Percentiles rank a stretch among this genome's conserved stretches.
Conservation (phyloP, 2,329 filamentous ascomycete genomes). For the Neonectria faginata region DNA sequence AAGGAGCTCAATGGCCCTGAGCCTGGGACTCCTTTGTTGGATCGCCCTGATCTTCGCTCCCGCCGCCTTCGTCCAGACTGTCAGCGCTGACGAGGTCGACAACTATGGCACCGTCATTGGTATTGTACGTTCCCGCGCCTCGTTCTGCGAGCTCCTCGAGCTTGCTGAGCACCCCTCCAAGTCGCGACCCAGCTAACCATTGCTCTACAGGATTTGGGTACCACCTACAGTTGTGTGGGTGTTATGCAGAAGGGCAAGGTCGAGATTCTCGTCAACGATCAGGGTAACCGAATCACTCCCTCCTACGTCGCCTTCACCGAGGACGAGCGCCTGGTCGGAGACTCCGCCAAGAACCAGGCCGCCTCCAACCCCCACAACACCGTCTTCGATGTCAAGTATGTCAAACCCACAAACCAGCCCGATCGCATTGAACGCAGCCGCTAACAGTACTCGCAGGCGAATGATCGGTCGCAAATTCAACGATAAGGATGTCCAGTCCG, state of each 20-base stretch:
- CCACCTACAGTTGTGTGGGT: constrained; percentile 90
- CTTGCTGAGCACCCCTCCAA: constrained; percentile 3
- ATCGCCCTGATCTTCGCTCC: constrained; percentile 90
- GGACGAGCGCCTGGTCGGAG: constrained; percentile 95
- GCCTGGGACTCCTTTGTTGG: constrained; percentile 92
- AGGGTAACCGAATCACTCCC: constrained; percentile 95
- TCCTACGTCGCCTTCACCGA: constrained; percentile 98
- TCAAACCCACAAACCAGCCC: constrained; percentile 36
- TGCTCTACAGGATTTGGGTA: constrained; percentile 77
- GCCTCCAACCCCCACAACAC: constrained; percentile 81
- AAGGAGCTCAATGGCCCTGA: constrained; percentile 77
- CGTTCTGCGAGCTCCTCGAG: neutral
- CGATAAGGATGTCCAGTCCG: constrained; percentile 89
- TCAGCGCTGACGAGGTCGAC: constrained; percentile 77
- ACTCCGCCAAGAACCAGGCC: constrained; percentile 97
- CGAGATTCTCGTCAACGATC: constrained; percentile 95
- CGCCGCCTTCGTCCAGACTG: constrained; percentile 85
- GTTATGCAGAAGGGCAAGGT: constrained; percentile 97
- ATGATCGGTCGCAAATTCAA: constrained; percentile 86
- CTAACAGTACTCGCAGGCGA: constrained; percentile 65
- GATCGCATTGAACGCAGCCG: neutral
- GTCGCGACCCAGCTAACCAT: constrained; percentile 30
- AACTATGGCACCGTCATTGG: constrained; percentile 91
- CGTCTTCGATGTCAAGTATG: constrained; percentile 87
- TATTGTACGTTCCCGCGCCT: constrained; percentile 71